Conservation (phyloP, 2,329 filamentous ascomycete genomes). For the Seiridium unicorne region DNA sequence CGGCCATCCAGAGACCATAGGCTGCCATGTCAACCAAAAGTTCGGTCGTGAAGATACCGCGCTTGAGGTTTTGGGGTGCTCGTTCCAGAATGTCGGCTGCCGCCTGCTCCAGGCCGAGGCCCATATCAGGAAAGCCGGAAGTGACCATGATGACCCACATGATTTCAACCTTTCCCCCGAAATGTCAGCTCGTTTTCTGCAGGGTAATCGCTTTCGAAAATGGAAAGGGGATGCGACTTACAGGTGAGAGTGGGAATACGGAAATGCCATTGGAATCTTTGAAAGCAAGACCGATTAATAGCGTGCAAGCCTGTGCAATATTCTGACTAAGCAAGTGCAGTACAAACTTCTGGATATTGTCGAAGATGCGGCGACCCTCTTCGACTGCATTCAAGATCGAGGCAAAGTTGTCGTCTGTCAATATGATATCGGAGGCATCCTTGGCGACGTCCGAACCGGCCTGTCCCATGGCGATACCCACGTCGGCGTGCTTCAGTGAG, state of each 20-base stretch:
- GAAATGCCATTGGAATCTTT: slow-evolving; percentile 64
- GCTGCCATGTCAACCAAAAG: slow-evolving; percentile 66
- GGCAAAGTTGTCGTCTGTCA: slow-evolving; percentile 72
- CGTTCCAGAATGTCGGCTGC: slow-evolving; percentile 67
- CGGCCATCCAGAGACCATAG: slow-evolving; percentile 68
- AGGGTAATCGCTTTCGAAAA: neutral
- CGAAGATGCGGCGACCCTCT: slow-evolving; percentile 68
- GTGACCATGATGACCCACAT: slow-evolving; percentile 83
- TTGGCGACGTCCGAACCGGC: slow-evolving; percentile 56
- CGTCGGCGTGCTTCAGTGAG: slow-evolving; percentile 66
- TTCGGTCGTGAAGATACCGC: slow-evolving; percentile 65
- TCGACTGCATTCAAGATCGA: slow-evolving; percentile 69
- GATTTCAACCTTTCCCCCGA: slow-evolving; percentile 54
- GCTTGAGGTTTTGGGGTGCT: slow-evolving; percentile 61
- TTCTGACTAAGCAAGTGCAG: slow-evolving; percentile 69
- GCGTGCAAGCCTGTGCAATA: slow-evolving; percentile 66
- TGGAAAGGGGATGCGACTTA: neutral
- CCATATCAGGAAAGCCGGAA: slow-evolving; percentile 73
- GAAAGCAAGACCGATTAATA: slow-evolving; percentile 71
- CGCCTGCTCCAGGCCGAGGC: slow-evolving; percentile 70
- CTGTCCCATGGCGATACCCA: slow-evolving; percentile 67
- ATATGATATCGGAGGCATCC: slow-evolving; percentile 61
- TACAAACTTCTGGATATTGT: slow-evolving; percentile 75
- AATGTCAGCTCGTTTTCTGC: neutral
- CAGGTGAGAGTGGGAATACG: slow-evolving; percentile 70